These are phyloP conservation scores for Stereocaulon alpinum DNA, from an alignment of 495 filamentous ascomycete species.

Conservation along the genomic window DNA sequence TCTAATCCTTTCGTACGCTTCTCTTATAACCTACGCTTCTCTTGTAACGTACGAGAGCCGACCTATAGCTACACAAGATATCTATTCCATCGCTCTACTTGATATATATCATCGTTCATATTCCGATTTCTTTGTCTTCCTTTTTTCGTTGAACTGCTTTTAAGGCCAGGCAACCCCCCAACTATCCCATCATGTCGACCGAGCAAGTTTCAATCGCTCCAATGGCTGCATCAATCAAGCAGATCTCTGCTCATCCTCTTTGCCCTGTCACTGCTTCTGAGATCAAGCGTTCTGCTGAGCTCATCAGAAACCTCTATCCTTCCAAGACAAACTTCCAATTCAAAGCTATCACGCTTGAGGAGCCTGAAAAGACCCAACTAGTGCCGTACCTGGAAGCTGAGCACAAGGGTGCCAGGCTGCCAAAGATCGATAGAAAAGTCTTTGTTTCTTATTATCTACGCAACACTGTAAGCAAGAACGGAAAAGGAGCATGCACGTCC, in stretches of 20 bases:
- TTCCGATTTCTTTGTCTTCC: not conserved
- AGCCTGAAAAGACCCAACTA: conserved; percentile 52
- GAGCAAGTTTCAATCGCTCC: conserved; percentile 15
- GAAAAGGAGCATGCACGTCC: not conserved
- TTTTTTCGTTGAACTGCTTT: not conserved
- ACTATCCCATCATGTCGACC: conserved; percentile 15
- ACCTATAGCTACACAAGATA: conserved; percentile 1
- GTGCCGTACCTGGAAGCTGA: conserved; percentile 45
- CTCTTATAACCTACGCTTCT: not conserved
- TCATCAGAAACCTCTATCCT: conserved; percentile 21
- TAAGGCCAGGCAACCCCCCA: not conserved
- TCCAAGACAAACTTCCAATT: conserved; percentile 37
- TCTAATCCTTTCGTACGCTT: not conserved
- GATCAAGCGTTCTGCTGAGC: conserved; percentile 21
- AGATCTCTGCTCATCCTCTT: conserved; percentile 21
- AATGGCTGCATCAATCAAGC: conserved; percentile 12
- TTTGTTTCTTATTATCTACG: conserved; percentile 55
- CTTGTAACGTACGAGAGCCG: not conserved
- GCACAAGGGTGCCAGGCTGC: conserved; percentile 25
- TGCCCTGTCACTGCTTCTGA: conserved; percentile 24
- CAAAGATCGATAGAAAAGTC: conserved; percentile 39
- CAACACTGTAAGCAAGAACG: conserved; percentile 40
- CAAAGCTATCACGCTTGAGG: conserved; percentile 54
- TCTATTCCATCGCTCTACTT: not conserved
- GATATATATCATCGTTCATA: not conserved